Conservation (phyloP, 2,329 filamentous ascomycete genomes). For the Calonectria pauciramosa region DNA sequence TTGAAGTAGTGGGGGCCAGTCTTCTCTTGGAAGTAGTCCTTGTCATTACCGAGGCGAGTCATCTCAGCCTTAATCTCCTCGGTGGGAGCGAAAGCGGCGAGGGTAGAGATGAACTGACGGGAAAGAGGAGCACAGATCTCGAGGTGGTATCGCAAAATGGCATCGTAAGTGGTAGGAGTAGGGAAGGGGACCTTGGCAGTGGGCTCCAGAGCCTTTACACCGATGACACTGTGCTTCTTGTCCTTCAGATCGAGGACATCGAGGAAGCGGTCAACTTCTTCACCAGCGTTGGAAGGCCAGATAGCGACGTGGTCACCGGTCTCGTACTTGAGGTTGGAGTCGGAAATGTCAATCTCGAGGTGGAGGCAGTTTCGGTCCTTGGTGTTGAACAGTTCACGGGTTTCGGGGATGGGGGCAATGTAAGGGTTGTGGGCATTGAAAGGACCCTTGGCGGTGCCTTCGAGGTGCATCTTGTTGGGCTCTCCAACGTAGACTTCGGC, state of each 20-base stretch:
- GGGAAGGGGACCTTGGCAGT: slow-evolving; percentile 99
- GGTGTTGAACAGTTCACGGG: slow-evolving; percentile 89
- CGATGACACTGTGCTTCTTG: slow-evolving; percentile 87
- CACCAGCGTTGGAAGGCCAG: slow-evolving; percentile 96
- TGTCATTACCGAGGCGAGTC: slow-evolving; percentile 89
- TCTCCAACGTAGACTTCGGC: slow-evolving; percentile 93
- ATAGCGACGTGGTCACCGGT: slow-evolving; percentile 97
- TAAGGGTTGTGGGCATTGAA: slow-evolving; percentile 98
- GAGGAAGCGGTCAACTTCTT: slow-evolving; percentile 92
- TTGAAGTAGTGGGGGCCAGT: slow-evolving; percentile 87
- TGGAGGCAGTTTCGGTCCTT: slow-evolving; percentile 96
- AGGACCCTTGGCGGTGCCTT: slow-evolving; percentile 85
- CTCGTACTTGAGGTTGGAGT: slow-evolving; percentile 91
- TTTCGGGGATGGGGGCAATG: slow-evolving; percentile 93
- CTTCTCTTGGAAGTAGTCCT: slow-evolving; percentile 94
- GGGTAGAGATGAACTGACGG: slow-evolving; percentile 90
- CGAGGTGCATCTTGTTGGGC: slow-evolving; percentile 95
- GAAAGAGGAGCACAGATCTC: slow-evolving; percentile 97
- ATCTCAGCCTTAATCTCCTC: slow-evolving; percentile 90
- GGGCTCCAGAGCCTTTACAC: slow-evolving; percentile 90
- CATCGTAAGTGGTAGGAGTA: slow-evolving; percentile 95
- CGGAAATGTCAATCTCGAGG: slow-evolving; percentile 92
- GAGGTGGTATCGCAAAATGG: slow-evolving; percentile 93
- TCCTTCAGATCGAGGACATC: slow-evolving; percentile 80
- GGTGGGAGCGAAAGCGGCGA: slow-evolving; percentile 90